Evolutionary conservation across 768 basidiomycete genomes (phyloP).

Genomic region (Boletus huronensis): DNA sequence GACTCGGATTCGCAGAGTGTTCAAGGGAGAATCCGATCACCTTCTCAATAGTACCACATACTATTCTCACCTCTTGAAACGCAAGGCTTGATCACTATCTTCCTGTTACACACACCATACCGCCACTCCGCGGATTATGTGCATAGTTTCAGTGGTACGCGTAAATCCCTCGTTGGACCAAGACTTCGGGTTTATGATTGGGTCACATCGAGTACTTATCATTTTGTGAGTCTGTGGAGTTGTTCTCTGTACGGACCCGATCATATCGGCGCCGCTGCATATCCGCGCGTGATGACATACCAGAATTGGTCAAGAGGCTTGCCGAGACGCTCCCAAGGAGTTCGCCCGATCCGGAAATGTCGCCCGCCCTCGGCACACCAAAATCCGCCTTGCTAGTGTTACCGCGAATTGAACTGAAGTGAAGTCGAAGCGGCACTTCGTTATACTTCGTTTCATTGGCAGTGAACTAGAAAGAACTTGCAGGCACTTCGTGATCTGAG

Average conservation of each 20-base stretch:
- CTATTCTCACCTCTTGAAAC: constrained; percentile 7
- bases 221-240: neutral
- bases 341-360: too few species aligned
- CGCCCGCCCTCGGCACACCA: too few species aligned
- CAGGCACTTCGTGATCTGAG: too few species aligned
- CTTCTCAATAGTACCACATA: neutral
- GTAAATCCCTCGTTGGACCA: neutral
- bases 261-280: constrained; percentile 8
- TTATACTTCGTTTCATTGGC: too few species aligned
- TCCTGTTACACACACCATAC: neutral
- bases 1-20: neutral
- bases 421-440: too few species aligned
- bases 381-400: too few species aligned
- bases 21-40: neutral
- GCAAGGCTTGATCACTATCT: neutral
- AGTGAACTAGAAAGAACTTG: too few species aligned
- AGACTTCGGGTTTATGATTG: neutral
- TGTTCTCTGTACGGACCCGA: constrained; percentile 3
- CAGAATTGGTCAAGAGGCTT: too few species aligned
- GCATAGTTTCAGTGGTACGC: neutral
- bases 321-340: too few species aligned
- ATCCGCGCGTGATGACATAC: neutral
- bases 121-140: neutral
- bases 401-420: too few species aligned
- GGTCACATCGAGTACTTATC: neutral